Percentiles rank a stretch among this genome's conserved stretches.
These are phyloP conservation scores for Penicillium cinerascens DNA, from an alignment of 495 filamentous ascomycete species.

Conservation along the genomic window DNA sequence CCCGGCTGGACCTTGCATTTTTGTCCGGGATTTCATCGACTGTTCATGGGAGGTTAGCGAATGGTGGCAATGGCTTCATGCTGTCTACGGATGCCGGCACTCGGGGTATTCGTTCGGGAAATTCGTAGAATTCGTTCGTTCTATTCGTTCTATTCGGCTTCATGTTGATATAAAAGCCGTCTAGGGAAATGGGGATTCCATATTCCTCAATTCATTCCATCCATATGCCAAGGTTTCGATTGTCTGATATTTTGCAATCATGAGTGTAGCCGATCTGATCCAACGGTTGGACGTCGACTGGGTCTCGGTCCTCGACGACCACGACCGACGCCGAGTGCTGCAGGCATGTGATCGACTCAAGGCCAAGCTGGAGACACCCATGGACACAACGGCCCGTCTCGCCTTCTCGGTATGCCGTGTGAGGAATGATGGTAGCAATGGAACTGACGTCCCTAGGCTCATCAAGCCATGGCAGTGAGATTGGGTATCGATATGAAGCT, in stretches of 20 bases:
- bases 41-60: too few relatives aligned
- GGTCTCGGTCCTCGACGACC: neutral
- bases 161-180: neutral
- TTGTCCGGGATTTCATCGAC: too few relatives aligned
- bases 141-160: neutral
- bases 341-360: slow-evolving; percentile 20
- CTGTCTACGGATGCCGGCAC: too few relatives aligned
- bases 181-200: neutral
- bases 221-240: neutral
- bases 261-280: neutral
- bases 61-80: too few relatives aligned
- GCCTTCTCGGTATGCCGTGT: slow-evolving; percentile 17
- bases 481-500: slow-evolving; percentile 20
- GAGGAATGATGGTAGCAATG: neutral
- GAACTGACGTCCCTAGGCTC: slow-evolving; percentile 5
- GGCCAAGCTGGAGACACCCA: slow-evolving; percentile 4
- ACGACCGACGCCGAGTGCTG: neutral
- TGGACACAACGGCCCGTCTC: slow-evolving; percentile 9
- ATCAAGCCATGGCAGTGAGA: slow-evolving; percentile 21
- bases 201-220: neutral
- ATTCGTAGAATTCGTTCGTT: neutral
- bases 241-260: neutral
- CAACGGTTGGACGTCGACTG: neutral
- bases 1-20: neutral
- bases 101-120: neutral